Evolutionary conservation across 129 eudicot genomes (phyloP).

Genomic region (Solidago caesia): DNA sequence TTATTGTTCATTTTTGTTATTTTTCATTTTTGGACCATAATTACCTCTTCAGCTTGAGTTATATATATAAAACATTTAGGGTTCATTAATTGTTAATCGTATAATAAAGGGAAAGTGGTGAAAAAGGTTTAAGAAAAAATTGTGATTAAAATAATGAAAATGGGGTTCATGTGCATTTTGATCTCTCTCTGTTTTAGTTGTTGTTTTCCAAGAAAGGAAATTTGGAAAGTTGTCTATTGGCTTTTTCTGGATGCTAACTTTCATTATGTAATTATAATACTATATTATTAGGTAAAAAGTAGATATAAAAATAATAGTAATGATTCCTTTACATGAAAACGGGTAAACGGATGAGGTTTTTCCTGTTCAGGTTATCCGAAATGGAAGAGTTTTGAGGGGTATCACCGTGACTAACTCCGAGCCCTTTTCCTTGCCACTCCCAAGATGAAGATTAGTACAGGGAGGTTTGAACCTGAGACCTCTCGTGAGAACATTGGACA

Average conservation of each 20-base stretch:
- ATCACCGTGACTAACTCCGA: too few relatives aligned
- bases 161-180: conserved; percentile 33
- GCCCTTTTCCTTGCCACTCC: too few relatives aligned
- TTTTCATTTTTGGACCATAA: too few relatives aligned
- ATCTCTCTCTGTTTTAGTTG: conserved; percentile 1
- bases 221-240: conserved; percentile 26
- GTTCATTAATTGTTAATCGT: conserved; percentile 7
- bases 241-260: conserved; percentile 19
- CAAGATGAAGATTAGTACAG: too few relatives aligned
- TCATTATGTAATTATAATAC: background rate
- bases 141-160: conserved; percentile 16
- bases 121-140: background rate
- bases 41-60: too few relatives aligned
- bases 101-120: conserved; percentile 1
- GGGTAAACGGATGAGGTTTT: too few relatives aligned
- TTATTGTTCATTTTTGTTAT: too few relatives aligned
- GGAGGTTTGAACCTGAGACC: too few relatives aligned
- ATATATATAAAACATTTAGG: too few relatives aligned
- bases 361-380: too few relatives aligned
- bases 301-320: background rate
- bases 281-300: background rate
- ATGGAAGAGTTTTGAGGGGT: too few relatives aligned
- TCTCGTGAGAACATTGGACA: too few relatives aligned
- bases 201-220: conserved; percentile 26
- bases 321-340: background rate